phyloP scores from a whole-genome alignment of 805 yeast species.

The Brettanomyces nanus region DNA sequence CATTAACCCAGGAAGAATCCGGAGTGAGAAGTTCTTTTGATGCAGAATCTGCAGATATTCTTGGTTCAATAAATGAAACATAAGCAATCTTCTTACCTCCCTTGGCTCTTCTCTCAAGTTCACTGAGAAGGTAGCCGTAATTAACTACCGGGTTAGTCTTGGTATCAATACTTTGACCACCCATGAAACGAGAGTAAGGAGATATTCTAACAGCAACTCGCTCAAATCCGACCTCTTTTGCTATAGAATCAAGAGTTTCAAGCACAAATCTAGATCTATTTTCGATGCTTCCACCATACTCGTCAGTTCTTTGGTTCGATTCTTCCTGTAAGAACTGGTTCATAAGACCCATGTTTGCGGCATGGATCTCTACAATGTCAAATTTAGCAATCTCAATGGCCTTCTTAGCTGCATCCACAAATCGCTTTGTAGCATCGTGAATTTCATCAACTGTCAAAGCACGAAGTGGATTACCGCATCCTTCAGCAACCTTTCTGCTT shows the following conservation, averaged over 20 bases:
- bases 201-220: constrained; percentile 41
- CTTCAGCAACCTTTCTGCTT: constrained; percentile 27
- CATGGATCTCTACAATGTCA: constrained; percentile 35
- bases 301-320: constrained; percentile 32
- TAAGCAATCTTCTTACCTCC: constrained; percentile 21
- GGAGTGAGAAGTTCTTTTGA: constrained; percentile 5
- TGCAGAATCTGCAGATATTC: constrained; percentile 17
- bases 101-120: constrained; percentile 31
- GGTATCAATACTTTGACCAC: constrained; percentile 25
- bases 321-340: constrained; percentile 32
- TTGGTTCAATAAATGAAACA: constrained; percentile 25
- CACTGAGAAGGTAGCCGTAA: constrained; percentile 31
- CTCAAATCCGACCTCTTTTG: constrained; percentile 43
- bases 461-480: constrained; percentile 37
- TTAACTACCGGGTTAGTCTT: constrained; percentile 15
- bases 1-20: constrained; percentile 10
- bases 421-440: constrained; percentile 32
- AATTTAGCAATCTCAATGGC: constrained; percentile 30
- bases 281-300: constrained; percentile 37
- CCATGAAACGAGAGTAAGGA: constrained; percentile 35
- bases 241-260: constrained; percentile 43
- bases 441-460: constrained; percentile 34
- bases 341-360: constrained; percentile 34
- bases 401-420: constrained; percentile 35
- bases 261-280: constrained; percentile 32